Evolutionary conservation across 805 yeast species (phyloP).

Genomic region (Nakazawaea wyomingensis): DNA sequence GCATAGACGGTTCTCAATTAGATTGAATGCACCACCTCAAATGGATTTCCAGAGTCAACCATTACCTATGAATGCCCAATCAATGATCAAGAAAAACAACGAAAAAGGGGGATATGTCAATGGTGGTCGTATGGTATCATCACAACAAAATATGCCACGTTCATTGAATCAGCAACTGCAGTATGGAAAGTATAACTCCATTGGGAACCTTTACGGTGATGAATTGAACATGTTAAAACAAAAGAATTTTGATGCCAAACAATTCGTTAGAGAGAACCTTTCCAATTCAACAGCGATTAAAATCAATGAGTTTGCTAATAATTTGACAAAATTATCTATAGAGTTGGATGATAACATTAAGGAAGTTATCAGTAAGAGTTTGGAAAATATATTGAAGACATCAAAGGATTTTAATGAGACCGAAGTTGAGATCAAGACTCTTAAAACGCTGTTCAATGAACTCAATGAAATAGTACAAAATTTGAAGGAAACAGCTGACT

Average conservation of each 20-base stretch:
- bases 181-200: conserved; percentile 5
- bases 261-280: conserved; percentile 44
- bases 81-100: conserved; percentile 2
- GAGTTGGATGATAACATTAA: conserved; percentile 55
- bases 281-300: conserved; percentile 65
- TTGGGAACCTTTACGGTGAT: conserved; percentile 12
- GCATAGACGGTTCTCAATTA: conserved; percentile 41
- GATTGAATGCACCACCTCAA: conserved; percentile 19
- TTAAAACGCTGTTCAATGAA: conserved; percentile 57
- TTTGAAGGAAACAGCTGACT: conserved; percentile 58
- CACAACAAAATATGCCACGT: conserved; percentile 14
- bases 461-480: conserved; percentile 53
- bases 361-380: conserved; percentile 54
- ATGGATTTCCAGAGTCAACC: conserved; percentile 19
- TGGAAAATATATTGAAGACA: conserved; percentile 53
- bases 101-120: background rate
- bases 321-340: conserved; percentile 42
- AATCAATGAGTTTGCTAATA: conserved; percentile 63
- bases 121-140: background rate
- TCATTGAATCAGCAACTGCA: conserved; percentile 7
- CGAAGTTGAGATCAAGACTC: conserved; percentile 53
- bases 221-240: conserved; percentile 31
- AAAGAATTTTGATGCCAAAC: conserved; percentile 41
- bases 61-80: conserved; percentile 22
- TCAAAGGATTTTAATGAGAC: conserved; percentile 59